Conservation (phyloP, 2,329 filamentous ascomycete genomes). For the Microsporum audouinii region DNA sequence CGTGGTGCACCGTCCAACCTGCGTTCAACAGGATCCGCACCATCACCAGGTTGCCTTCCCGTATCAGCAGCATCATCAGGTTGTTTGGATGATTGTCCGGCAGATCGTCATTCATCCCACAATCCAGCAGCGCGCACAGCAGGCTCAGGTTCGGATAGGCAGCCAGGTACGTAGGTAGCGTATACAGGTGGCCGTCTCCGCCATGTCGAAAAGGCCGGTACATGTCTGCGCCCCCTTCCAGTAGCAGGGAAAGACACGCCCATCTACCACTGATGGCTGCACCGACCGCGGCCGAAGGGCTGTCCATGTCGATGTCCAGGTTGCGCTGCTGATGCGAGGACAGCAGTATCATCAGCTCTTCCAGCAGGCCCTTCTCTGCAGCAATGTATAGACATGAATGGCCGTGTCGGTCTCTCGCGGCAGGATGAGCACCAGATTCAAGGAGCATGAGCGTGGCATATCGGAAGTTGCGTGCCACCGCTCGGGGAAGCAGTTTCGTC, state of each 20-base stretch:
- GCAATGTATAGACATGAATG: background rate
- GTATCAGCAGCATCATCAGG: background rate
- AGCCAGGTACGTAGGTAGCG: background rate
- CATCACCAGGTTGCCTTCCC: background rate
- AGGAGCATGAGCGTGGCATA: background rate
- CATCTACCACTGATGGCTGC: background rate
- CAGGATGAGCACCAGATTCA: background rate
- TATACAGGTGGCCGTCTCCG: background rate
- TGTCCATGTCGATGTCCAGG: no score
- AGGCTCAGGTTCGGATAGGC: background rate
- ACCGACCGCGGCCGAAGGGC: no score
- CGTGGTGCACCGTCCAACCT: background rate
- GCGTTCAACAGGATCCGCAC: background rate
- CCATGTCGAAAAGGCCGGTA: background rate
- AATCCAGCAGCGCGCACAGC: background rate
- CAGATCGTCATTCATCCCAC: background rate
- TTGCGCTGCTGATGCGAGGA: no score
- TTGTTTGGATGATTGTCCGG: background rate
- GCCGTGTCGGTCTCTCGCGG: background rate
- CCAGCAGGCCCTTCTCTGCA: background rate
- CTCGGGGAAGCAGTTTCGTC: background rate
- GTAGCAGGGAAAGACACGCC: background rate
- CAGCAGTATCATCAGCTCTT: background rate
- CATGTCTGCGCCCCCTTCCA: background rate
- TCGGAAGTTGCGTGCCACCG: background rate